Percentiles rank a stretch among this genome's conserved stretches.
Evolutionary conservation across 2,329 filamentous ascomycete species (phyloP).

Genomic region (Paecilomyces sp.): DNA sequence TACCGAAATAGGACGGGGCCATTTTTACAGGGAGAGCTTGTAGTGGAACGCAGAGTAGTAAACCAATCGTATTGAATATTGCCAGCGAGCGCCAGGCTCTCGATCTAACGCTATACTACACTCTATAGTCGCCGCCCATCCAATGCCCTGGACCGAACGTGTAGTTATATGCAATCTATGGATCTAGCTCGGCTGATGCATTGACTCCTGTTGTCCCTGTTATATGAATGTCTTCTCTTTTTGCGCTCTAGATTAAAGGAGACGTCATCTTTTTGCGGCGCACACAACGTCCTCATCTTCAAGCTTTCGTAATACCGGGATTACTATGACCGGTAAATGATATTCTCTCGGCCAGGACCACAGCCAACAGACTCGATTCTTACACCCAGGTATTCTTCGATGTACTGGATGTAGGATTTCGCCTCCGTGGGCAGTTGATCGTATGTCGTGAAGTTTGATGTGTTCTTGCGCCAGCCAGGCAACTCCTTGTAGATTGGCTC

Average conservation of each 20-base stretch:
- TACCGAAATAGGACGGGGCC: too few species aligned
- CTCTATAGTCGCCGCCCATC: background rate
- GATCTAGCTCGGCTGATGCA: background rate
- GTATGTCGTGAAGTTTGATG: conserved; percentile 50
- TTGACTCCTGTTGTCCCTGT: background rate
- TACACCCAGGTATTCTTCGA: conserved; percentile 51
- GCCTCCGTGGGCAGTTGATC: conserved; percentile 53
- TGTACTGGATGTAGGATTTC: conserved; percentile 54
- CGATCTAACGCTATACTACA: background rate
- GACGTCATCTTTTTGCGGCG: background rate
- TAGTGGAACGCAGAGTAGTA: background rate
- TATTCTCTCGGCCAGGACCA: conserved; percentile 54
- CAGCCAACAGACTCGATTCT: conserved; percentile 58
- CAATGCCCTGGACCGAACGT: background rate
- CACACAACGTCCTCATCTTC: background rate
- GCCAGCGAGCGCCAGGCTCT: background rate
- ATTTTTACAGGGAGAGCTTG: too few species aligned
- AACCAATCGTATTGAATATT: background rate
- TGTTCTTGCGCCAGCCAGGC: conserved; percentile 55
- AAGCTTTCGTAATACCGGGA: background rate
- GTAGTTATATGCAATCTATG: background rate
- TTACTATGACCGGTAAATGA: conserved; percentile 37
- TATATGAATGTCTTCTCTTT: background rate
- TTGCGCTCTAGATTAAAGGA: background rate
- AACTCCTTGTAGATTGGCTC: conserved; percentile 54